Evolutionary conservation across 1,284 basidiomycete genomes (phyloP), one percentile per base, ranked within the genome.

Genomic region (Trichosporon sp.): DNA sequence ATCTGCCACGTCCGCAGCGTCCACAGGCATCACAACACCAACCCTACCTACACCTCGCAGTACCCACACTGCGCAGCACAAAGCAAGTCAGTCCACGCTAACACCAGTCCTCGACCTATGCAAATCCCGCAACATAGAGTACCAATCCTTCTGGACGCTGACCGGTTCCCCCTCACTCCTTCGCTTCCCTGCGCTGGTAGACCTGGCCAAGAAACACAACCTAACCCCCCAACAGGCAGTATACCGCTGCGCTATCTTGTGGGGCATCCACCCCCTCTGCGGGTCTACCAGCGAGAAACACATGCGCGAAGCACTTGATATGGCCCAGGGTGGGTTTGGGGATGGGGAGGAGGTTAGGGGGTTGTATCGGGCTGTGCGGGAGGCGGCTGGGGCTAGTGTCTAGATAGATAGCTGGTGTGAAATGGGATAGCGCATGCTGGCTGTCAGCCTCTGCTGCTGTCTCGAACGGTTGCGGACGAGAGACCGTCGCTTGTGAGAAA

Each of bases 101-200:
- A 14, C 27, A 11, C 32, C 54, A 75, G 74, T 76, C 2, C 74
- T 75, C 52, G 72, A 76, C 34, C 60, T 78, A 1, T 80, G 78
- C 64, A 70, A 73, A 54, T 75, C 82, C 60, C 80, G 86, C 58
- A 84, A 79, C 8, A 87, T 89, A 21, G 83, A 86, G 73, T 91
- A 91, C 71, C 88, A 91, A 88, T 89, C 89, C 10, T 92, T 92
- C 78, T 92, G 91, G 91, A 92, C 91, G 19, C 80, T 92, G 19
- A 86, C 89, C 0, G 90, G 90, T 10, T 89, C 88, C 1, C 88
- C 89, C 2, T 81, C 74, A 2, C 81, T 91, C 8, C 80, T 90
- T 2, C 65, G 76, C 1, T 82, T 86, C 70, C 82, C 84, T 0
- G 74, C 81, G 1, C 71, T 89, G 3, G 14, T 3, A 0, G 65